Percentiles rank a stretch among this genome's conserved stretches.
phyloP scores from a whole-genome alignment of 768 basidiomycete species.

The Leucosporidium yakuticum region DNA sequence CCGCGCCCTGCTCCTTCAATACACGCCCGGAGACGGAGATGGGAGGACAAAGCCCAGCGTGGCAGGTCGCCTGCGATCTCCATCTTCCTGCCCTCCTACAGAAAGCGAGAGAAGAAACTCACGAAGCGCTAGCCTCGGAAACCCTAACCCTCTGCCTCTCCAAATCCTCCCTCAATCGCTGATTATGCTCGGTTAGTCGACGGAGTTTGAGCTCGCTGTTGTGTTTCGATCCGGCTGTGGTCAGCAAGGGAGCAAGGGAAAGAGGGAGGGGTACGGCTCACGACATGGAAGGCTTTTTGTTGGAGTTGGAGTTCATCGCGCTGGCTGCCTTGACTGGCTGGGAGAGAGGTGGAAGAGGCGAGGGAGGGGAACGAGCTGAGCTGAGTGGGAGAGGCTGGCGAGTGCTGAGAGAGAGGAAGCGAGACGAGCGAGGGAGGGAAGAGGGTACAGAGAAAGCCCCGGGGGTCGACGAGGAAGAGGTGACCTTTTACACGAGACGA shows the following conservation, averaged over 20 bases:
- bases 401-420: no score
- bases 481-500: no score
- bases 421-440: no score
- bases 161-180: conserved; percentile 80
- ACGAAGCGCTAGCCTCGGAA: conserved; percentile 86
- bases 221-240: no score
- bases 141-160: conserved; percentile 81
- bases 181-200: conserved; percentile 86
- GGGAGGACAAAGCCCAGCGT: background rate
- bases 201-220: conserved; percentile 79
- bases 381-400: no score
- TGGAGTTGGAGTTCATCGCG: background rate
- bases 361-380: no score
- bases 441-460: no score
- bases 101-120: conserved; percentile 39
- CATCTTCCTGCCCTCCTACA: no score
- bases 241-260: background rate
- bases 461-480: no score
- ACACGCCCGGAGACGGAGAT: background rate
- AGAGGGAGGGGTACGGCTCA: conserved; percentile 1
- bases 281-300: conserved; percentile 34
- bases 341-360: no score
- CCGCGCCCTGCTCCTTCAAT: background rate
- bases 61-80: no score
- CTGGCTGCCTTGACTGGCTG: no score